Percentiles rank a stretch among this genome's conserved stretches.
Evolutionary conservation across 345 rosid species (phyloP).

Genomic region (Gossypioides kirkii): DNA sequence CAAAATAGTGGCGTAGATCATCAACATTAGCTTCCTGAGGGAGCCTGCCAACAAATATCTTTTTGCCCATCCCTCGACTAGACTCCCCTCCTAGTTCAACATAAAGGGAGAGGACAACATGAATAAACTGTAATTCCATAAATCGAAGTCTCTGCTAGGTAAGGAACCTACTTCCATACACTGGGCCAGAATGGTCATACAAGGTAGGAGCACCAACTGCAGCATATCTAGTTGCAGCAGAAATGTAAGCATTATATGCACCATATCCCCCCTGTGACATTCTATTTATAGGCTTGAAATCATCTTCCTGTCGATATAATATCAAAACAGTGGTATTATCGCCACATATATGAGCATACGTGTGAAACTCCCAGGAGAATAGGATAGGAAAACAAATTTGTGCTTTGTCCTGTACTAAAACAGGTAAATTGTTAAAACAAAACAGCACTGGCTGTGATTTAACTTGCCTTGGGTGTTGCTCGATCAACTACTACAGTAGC

Average conservation of each 20-base stretch:
- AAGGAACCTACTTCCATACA: slow-evolving; percentile 73
- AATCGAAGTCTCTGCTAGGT: not conserved
- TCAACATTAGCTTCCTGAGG: slow-evolving; percentile 90
- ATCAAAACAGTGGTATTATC: not conserved
- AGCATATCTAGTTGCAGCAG: slow-evolving; percentile 96
- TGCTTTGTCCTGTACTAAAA: not conserved
- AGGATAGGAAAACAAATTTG: not conserved
- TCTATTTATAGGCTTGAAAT: slow-evolving; percentile 66
- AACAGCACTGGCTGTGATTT: not conserved
- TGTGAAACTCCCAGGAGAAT: not conserved
- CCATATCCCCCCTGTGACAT: slow-evolving; percentile 76
- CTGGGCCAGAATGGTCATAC: slow-evolving; percentile 74
- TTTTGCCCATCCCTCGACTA: slow-evolving; percentile 72
- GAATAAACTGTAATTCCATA: not conserved
- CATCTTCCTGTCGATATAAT: slow-evolving; percentile 62
- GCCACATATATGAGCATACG: not conserved
- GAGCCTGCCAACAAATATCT: slow-evolving; percentile 96
- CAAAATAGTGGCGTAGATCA: slow-evolving; percentile 82
- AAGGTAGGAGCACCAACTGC: slow-evolving; percentile 90
- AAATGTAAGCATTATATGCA: slow-evolving; percentile 96
- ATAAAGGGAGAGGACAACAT: slow-evolving; percentile 6
- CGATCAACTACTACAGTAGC: slow-evolving; percentile 84
- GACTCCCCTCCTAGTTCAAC: slow-evolving; percentile 56
- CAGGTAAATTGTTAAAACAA: not conserved
- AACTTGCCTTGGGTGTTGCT: slow-evolving; percentile 84